phyloP scores from a whole-genome alignment of 441 rosid genomes.

The Adansonia rubrostipa region DNA sequence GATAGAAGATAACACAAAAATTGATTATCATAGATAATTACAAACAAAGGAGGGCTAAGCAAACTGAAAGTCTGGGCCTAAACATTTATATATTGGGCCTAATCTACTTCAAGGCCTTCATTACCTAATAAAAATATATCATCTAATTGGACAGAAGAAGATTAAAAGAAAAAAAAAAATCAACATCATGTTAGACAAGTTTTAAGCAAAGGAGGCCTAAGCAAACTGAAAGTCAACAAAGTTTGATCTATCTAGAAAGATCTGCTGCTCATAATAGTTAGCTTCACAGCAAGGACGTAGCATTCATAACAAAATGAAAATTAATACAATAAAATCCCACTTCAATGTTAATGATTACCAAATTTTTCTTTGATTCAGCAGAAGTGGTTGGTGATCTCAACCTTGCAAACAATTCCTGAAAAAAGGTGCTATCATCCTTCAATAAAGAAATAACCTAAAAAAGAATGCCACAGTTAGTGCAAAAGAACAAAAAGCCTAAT shows the following conservation, averaged over 20 bases:
- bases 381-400: conserved; percentile 71
- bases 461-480: conserved; percentile 30
- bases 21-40: not conserved
- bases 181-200: not conserved
- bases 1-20: not conserved
- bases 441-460: conserved; percentile 88
- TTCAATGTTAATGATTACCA: conserved; percentile 56
- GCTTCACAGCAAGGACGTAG: not conserved
- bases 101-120: conserved; percentile 8
- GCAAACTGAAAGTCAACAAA: conserved; percentile 10
- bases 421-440: conserved; percentile 90
- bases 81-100: not conserved
- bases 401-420: conserved; percentile 93
- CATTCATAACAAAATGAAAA: conserved; percentile 14
- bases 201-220: not conserved
- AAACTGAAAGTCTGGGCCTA: not conserved
- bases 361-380: conserved; percentile 85
- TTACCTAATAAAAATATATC: not conserved
- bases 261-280: not conserved
- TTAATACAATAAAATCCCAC: not conserved
- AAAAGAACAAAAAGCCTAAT: conserved; percentile 17
- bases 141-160: not conserved
- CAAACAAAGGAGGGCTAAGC: not conserved
- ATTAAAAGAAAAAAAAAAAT: not conserved
- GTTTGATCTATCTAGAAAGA: not conserved